These are phyloP conservation scores for Alternaria burnsii DNA, from an alignment of 2,329 filamentous ascomycete genomes.

Conservation along the genomic window DNA sequence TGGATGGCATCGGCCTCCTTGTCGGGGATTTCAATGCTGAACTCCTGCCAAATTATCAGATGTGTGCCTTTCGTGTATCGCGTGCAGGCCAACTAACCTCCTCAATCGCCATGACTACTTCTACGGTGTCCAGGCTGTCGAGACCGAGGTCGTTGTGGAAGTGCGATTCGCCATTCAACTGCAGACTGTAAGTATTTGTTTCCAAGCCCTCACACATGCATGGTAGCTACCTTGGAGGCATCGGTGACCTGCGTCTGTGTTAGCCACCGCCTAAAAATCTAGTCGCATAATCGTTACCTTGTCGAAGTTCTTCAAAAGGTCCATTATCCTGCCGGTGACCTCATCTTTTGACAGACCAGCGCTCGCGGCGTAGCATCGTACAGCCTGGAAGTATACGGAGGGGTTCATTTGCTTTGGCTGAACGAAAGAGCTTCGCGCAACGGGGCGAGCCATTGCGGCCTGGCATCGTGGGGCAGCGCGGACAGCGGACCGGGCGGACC, in stretches of 20 bases:
- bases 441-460: constrained; percentile 65
- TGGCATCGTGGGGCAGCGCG: constrained; percentile 54
- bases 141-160: constrained; percentile 97
- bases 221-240: constrained; percentile 61
- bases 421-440: constrained; percentile 68
- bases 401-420: constrained; percentile 68
- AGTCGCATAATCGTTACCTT: constrained; percentile 70
- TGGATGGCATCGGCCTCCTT: constrained; percentile 95
- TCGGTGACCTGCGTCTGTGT: constrained; percentile 66
- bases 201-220: neutral
- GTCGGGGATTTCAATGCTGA: constrained; percentile 96
- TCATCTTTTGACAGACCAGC: constrained; percentile 81
- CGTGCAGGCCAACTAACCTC: constrained; percentile 68
- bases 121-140: constrained; percentile 97
- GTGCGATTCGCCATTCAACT: constrained; percentile 87
- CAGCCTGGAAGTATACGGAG: constrained; percentile 70
- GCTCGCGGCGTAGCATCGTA: constrained; percentile 87
- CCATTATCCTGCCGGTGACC: constrained; percentile 90
- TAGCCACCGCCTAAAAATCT: constrained; percentile 33
- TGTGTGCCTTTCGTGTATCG: constrained; percentile 11
- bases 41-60: constrained; percentile 62
- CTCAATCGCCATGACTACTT: constrained; percentile 99
- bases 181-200: constrained; percentile 34
- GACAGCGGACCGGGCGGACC: constrained; percentile 69
- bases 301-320: constrained; percentile 94